Percentiles rank a stretch among this genome's conserved stretches.
Evolutionary conservation across 805 yeast species (phyloP).

Genomic region (Starmerella etchellsii): DNA sequence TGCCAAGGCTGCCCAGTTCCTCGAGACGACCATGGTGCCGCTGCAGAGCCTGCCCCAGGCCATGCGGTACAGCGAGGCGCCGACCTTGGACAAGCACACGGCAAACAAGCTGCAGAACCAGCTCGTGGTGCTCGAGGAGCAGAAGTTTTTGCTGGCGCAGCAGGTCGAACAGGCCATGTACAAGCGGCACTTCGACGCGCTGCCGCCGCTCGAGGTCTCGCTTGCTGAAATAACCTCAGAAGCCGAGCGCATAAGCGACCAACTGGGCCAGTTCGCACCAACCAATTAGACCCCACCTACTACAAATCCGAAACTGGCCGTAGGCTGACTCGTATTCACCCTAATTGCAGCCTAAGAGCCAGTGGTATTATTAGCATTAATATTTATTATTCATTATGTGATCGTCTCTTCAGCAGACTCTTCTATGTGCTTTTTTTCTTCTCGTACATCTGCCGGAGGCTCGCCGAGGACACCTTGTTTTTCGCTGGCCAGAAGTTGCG

Average conservation of each 20-base stretch:
- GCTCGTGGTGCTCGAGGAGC: slow-evolving; percentile 79
- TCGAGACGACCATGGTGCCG: slow-evolving; percentile 55
- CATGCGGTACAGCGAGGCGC: slow-evolving; percentile 13
- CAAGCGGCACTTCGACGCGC: slow-evolving; percentile 65
- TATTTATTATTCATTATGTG: too few relatives aligned
- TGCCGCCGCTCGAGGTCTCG: slow-evolving; percentile 46
- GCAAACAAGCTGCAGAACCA: slow-evolving; percentile 31
- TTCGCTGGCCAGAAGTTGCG: slow-evolving; percentile 77
- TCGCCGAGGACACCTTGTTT: slow-evolving; percentile 42
- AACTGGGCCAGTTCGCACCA: slow-evolving; percentile 45
- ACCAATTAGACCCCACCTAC: too few relatives aligned
- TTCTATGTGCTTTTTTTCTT: slow-evolving; percentile 19
- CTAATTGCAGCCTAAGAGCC: too few relatives aligned
- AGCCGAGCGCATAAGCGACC: slow-evolving; percentile 31
- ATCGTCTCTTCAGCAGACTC: not conserved
- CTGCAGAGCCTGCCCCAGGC: slow-evolving; percentile 45
- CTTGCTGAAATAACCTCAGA: slow-evolving; percentile 43
- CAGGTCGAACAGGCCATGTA: slow-evolving; percentile 50
- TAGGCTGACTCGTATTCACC: too few relatives aligned
- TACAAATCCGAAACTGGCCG: too few relatives aligned
- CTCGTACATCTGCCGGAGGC: slow-evolving; percentile 62
- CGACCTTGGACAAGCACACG: slow-evolving; percentile 17
- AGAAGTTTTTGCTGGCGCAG: slow-evolving; percentile 53
- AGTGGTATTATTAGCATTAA: too few relatives aligned
- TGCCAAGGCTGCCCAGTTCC: slow-evolving; percentile 41